Conservation (phyloP, 169 alveolate species). For the Cardiosporidium cionae region DNA sequence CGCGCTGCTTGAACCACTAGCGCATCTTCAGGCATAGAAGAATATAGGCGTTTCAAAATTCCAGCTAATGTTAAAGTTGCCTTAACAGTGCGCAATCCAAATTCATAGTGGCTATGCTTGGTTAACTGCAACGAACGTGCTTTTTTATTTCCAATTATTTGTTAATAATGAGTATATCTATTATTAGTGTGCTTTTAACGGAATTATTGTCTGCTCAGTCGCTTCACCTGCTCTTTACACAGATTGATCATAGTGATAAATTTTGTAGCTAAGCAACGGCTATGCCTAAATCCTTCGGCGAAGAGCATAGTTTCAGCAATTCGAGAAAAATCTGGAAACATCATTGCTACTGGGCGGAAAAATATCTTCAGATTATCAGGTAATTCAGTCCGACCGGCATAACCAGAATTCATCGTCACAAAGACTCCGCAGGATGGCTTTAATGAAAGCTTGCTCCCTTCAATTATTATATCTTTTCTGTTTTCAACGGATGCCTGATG, state of each 20-base stretch:
- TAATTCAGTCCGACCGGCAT: slow-evolving; percentile 87
- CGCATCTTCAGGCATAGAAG: too few species aligned
- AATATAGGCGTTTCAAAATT: too few species aligned
- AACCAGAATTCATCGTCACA: slow-evolving; percentile 92
- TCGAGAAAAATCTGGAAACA: slow-evolving; percentile 93
- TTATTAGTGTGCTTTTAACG: too few species aligned
- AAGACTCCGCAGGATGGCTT: slow-evolving; percentile 76
- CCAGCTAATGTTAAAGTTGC: slow-evolving; percentile 86
- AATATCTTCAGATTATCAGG: slow-evolving; percentile 86
- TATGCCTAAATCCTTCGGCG: slow-evolving; percentile 91
- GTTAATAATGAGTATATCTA: too few species aligned
- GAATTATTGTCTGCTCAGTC: too few species aligned
- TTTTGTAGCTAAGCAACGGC: slow-evolving; percentile 83
- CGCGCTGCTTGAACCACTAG: too few species aligned
- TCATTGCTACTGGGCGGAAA: slow-evolving; percentile 90
- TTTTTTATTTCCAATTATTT: too few species aligned
- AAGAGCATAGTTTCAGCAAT: slow-evolving; percentile 93
- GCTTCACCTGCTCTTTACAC: slow-evolving; percentile 59
- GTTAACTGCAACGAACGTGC: too few species aligned
- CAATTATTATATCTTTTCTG: too few species aligned
- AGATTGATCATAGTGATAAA: slow-evolving; percentile 82
- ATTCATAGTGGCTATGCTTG: slow-evolving; percentile 88
- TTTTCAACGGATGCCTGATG: slow-evolving; percentile 1
- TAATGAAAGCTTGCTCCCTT: slow-evolving; percentile 78
- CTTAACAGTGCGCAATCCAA: slow-evolving; percentile 85